These are phyloP conservation scores for Hydnum rufescens DNA, from an alignment of 768 basidiomycete species.

Conservation along the genomic window DNA sequence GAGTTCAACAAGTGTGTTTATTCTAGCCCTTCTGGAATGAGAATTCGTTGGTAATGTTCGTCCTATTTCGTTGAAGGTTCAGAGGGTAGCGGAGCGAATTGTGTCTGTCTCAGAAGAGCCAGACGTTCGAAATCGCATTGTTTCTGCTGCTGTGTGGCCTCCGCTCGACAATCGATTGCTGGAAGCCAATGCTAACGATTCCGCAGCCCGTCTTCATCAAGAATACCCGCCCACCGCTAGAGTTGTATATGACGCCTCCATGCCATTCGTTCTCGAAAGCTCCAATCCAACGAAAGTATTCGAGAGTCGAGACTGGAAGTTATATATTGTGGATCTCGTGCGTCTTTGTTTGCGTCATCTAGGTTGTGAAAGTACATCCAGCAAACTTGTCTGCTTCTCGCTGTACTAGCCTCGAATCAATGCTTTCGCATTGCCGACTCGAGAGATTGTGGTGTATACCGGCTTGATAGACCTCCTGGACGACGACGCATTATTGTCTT, in stretches of 20 bases:
- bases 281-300: slow-evolving; percentile 24
- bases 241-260: slow-evolving; percentile 11
- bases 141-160: slow-evolving; percentile 9
- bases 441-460: slow-evolving; percentile 26
- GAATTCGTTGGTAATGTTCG: not conserved
- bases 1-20: slow-evolving; percentile 16
- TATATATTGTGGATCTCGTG: slow-evolving; percentile 24
- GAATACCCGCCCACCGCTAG: slow-evolving; percentile 8
- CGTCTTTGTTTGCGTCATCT: slow-evolving; percentile 10
- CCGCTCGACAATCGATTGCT: not conserved
- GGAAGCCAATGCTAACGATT: not conserved
- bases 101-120: slow-evolving; percentile 21
- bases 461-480: slow-evolving; percentile 21
- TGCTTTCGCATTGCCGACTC: slow-evolving; percentile 23
- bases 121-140: slow-evolving; percentile 11
- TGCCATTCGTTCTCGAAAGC: slow-evolving; percentile 21
- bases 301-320: slow-evolving; percentile 20
- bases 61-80: slow-evolving; percentile 1
- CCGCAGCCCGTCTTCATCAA: not conserved
- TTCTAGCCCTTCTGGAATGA: not conserved
- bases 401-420: slow-evolving; percentile 20
- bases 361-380: slow-evolving; percentile 3
- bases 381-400: not conserved
- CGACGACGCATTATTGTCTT: slow-evolving; percentile 24
- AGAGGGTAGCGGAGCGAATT: slow-evolving; percentile 19